Percentiles rank a stretch among this genome's conserved stretches.
Evolutionary conservation across 306 rosid genomes (phyloP).

Genomic region (Sophora flavescens): DNA sequence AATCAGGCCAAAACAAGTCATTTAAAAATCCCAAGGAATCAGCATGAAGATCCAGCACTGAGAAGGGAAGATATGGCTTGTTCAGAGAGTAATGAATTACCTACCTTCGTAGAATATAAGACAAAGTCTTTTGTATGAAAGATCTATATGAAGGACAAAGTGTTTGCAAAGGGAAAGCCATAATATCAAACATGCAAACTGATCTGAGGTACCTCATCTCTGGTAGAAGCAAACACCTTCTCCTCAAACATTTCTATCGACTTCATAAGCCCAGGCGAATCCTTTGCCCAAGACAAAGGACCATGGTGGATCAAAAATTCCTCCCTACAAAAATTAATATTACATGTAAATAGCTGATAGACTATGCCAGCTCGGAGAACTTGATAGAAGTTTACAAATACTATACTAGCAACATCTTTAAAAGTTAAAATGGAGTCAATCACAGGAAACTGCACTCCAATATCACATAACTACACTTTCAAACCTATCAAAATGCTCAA

Average conservation of each 20-base stretch:
- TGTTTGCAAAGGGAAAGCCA: not conserved
- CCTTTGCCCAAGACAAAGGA: not conserved
- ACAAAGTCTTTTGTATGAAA: not conserved
- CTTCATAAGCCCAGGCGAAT: not conserved
- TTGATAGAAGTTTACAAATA: too few species aligned
- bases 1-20: not conserved
- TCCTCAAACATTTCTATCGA: conserved; percentile 11
- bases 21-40: not conserved
- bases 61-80: not conserved
- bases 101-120: not conserved
- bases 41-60: not conserved
- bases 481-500: too few species aligned
- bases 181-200: not conserved
- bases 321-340: not conserved
- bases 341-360: too few species aligned
- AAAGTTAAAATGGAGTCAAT: too few species aligned
- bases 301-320: not conserved
- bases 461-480: too few species aligned
- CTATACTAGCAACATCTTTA: too few species aligned
- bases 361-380: too few species aligned
- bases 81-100: not conserved
- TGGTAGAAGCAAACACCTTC: not conserved
- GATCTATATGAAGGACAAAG: not conserved
- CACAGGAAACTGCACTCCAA: too few species aligned
- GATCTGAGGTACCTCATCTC: conserved; percentile 38